These are phyloP conservation scores for Candida sojae DNA, from an alignment of 1,139 yeast genomes.

Conservation along the genomic window DNA sequence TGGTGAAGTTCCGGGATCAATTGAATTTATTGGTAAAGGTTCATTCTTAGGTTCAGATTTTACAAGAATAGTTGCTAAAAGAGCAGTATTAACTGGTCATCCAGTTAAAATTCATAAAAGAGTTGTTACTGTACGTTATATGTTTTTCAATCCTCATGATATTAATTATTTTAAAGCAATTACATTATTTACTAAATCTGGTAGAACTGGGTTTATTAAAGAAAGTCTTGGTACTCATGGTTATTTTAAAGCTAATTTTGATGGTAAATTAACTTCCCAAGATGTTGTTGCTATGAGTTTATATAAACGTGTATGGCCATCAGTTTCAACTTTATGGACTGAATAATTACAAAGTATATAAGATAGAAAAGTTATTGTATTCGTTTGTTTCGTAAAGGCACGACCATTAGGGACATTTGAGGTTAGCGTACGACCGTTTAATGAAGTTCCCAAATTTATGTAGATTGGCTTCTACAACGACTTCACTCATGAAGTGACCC, in stretches of 20 bases:
- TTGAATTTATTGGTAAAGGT: constrained; percentile 86
- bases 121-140: constrained; percentile 90
- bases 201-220: constrained; percentile 90
- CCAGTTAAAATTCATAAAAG: constrained; percentile 94
- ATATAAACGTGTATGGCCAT: constrained; percentile 93
- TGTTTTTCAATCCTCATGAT: constrained; percentile 94
- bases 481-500: too few relatives aligned
- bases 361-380: neutral
- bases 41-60: constrained; percentile 86
- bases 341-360: constrained; percentile 13
- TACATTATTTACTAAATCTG: constrained; percentile 89
- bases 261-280: constrained; percentile 86
- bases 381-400: too few relatives aligned
- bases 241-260: constrained; percentile 93
- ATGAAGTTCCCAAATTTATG: too few relatives aligned
- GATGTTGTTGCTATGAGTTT: constrained; percentile 94
- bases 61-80: constrained; percentile 80
- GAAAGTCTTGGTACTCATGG: constrained; percentile 98
- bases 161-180: constrained; percentile 88
- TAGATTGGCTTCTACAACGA: too few relatives aligned
- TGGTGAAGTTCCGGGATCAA: constrained; percentile 30
- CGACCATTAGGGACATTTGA: too few relatives aligned
- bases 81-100: constrained; percentile 89
- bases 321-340: constrained; percentile 35
- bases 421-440: too few relatives aligned